A percentile compares a stretch with the other conserved stretches of the same genome.
Conservation (phyloP, 192 early-diverging fungal genomes). For the Phlyctochytrium planicorne region DNA sequence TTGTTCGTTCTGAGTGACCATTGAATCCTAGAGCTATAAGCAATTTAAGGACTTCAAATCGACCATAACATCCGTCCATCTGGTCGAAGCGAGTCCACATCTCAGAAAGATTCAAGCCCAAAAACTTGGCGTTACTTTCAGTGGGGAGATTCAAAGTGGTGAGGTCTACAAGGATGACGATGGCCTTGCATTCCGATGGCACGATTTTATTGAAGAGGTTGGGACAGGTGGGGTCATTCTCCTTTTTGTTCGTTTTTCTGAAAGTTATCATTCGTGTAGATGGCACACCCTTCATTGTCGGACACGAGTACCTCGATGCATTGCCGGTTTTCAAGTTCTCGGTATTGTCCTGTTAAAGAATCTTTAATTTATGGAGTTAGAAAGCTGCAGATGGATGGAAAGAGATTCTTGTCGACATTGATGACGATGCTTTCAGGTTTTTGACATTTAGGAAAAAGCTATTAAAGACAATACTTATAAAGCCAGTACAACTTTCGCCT, state of each 20-base stretch:
- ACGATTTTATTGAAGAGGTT: conserved; percentile 14
- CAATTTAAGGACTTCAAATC: conserved; percentile 69
- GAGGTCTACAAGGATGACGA: no score
- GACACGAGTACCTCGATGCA: conserved; percentile 98
- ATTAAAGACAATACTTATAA: neutral
- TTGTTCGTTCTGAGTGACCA: conserved; percentile 4
- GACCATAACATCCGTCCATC: conserved; percentile 64
- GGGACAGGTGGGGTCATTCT: no score
- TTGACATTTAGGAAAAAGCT: no score
- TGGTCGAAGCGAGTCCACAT: conserved; percentile 83
- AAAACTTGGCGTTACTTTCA: conserved; percentile 15
- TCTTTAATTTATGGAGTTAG: conserved; percentile 30
- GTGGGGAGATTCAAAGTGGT: neutral
- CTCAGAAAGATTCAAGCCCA: conserved; percentile 54
- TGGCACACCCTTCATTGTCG: conserved; percentile 67
- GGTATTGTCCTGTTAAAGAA: conserved; percentile 29
- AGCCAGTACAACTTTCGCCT: conserved; percentile 76
- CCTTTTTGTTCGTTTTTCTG: no score
- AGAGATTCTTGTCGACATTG: conserved; percentile 84
- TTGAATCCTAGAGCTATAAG: conserved; percentile 46
- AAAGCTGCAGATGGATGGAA: conserved; percentile 78
- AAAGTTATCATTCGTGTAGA: no score
- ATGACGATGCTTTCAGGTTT: conserved; percentile 62
- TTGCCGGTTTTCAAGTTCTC: conserved; percentile 86
- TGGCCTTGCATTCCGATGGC: no score